phyloP scores from a whole-genome alignment of 768 basidiomycete species.

The Termitomyces sp. region DNA sequence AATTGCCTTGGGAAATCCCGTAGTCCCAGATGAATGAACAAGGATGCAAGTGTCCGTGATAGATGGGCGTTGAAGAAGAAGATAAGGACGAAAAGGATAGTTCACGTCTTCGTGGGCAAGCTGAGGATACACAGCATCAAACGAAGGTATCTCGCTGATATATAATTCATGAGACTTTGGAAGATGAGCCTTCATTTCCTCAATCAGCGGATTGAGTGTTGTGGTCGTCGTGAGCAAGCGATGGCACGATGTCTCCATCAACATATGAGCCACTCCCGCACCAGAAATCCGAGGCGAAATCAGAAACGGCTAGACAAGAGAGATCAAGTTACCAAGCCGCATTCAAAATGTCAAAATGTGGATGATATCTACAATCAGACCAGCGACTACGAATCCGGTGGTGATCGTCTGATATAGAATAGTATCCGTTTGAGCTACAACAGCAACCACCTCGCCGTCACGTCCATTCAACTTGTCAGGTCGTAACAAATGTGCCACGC shows the following conservation, averaged over 20 bases:
- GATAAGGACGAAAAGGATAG: constrained; percentile 6
- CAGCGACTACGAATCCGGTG: constrained; percentile 25
- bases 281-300: constrained; percentile 19
- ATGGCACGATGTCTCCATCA: constrained; percentile 26
- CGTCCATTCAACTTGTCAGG: constrained; percentile 18
- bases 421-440: constrained; percentile 22
- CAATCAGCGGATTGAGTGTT: constrained; percentile 17
- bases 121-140: constrained; percentile 8
- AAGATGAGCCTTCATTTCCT: constrained; percentile 14
- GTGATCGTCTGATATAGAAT: constrained; percentile 32
- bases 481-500: constrained; percentile 26
- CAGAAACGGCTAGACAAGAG: constrained; percentile 24
- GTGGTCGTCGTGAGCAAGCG: constrained; percentile 26
- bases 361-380: constrained; percentile 22
- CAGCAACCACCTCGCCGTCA: constrained; percentile 22
- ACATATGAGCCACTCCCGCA: constrained; percentile 19
- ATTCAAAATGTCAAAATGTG: neutral
- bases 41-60: constrained; percentile 18
- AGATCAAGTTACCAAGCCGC: too few relatives aligned
- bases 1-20: constrained; percentile 33
- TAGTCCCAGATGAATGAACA: constrained; percentile 37
- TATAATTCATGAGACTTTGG: constrained; percentile 5
- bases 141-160: constrained; percentile 4
- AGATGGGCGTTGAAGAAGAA: neutral
- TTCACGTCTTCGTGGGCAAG: constrained; percentile 5